Percentiles rank a stretch among this genome's conserved stretches.
Conservation (phyloP, 2,329 filamentous ascomycete genomes). For the Volutella citrinella region DNA sequence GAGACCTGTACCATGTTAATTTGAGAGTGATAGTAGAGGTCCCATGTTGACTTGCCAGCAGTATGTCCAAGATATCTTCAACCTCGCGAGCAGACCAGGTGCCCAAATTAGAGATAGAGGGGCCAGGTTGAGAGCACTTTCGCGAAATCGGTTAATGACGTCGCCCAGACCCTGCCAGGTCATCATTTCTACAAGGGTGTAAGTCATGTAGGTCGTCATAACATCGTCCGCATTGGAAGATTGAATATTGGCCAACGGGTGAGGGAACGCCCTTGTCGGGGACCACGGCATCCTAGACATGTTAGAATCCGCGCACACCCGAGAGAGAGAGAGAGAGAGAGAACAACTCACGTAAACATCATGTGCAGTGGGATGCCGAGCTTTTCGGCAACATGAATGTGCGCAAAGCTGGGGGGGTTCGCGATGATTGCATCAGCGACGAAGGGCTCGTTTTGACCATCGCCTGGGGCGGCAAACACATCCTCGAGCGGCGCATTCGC, state of each 20-base stretch:
- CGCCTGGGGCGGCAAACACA: constrained; percentile 34
- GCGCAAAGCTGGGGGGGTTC: constrained; percentile 74
- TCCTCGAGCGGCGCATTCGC: constrained; percentile 45
- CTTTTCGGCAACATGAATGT: constrained; percentile 73
- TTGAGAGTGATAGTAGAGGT: too few species aligned
- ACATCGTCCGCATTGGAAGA: constrained; percentile 71
- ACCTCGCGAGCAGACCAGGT: constrained; percentile 71
- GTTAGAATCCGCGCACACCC: too few species aligned
- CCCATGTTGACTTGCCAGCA: constrained; percentile 73
- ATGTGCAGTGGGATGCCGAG: constrained; percentile 73
- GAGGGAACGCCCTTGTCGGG: constrained; percentile 79
- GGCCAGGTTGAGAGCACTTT: constrained; percentile 70
- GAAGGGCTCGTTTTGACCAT: constrained; percentile 58
- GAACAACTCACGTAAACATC: constrained; percentile 76
- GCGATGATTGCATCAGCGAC: constrained; percentile 81
- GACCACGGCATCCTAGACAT: constrained; percentile 81
- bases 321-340: too few species aligned
- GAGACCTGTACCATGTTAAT: constrained; percentile 55
- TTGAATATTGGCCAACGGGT: constrained; percentile 80
- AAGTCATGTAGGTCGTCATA: constrained; percentile 81
- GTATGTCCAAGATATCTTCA: constrained; percentile 83
- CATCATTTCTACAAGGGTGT: constrained; percentile 84
- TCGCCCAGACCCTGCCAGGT: constrained; percentile 92
- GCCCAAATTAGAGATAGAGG: constrained; percentile 78
- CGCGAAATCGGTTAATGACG: constrained; percentile 83